These are phyloP conservation scores for Hypoxylon sp. DNA, from an alignment of 2,329 filamentous ascomycete species.

Conservation along the genomic window DNA sequence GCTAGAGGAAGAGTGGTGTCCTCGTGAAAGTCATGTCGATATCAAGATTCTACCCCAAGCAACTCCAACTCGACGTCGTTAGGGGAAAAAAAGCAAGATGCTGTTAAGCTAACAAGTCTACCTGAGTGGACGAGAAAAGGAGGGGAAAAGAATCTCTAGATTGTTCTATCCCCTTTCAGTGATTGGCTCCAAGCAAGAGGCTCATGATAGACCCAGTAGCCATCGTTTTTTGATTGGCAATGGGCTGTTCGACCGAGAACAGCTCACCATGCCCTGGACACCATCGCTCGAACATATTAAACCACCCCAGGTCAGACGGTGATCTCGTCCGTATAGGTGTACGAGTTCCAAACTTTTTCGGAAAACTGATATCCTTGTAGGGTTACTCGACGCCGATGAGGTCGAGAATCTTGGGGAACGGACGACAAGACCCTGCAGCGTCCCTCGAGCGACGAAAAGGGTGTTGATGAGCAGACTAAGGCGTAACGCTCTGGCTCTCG, in stretches of 20 bases:
- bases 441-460: conserved; percentile 26
- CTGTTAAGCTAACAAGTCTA: conserved; percentile 9
- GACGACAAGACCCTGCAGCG: conserved; percentile 25
- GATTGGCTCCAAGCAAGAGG: conserved; percentile 10
- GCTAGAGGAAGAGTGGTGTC: conserved; percentile 15
- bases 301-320: conserved; percentile 26
- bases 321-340: conserved; percentile 17
- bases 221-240: conserved; percentile 30
- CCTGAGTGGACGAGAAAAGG: conserved; percentile 3
- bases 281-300: conserved; percentile 33
- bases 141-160: conserved; percentile 11
- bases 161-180: conserved; percentile 5
- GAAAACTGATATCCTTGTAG: conserved; percentile 16
- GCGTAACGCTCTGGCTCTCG: conserved; percentile 30
- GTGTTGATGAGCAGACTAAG: conserved; percentile 35
- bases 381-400: conserved; percentile 20
- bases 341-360: conserved; percentile 12
- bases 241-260: conserved; percentile 20
- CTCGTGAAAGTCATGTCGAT: conserved; percentile 3
- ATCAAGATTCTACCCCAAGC: conserved; percentile 22
- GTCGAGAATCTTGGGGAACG: conserved; percentile 32
- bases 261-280: conserved; percentile 13
- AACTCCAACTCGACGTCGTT: conserved; percentile 4
- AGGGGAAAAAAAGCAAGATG: conserved; percentile 9
- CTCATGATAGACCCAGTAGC: conserved; percentile 26